Evolutionary conservation across 179 eudicot species (phyloP), one percentile per base, ranked within the genome.

Genomic region (Heliamphora pulchella): DNA sequence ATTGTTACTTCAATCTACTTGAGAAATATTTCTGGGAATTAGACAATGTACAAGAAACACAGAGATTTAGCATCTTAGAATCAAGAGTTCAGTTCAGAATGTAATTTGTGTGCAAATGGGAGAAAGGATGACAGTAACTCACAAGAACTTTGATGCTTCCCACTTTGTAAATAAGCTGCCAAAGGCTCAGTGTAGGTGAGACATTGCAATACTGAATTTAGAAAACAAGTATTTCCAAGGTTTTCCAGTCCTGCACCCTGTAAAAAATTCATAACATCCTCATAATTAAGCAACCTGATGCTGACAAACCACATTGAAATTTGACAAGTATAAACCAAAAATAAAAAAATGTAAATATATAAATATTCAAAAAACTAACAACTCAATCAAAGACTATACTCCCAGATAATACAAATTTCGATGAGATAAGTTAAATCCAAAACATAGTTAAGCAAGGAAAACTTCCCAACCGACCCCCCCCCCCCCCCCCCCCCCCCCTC

Each of bases 201-300:
- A 84, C 98, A 94, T 75, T 94, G 98, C 71, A 94, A 81, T 55
- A 94, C 98, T 59, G 98, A 93, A 85, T 94, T 94, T 31, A 94
- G 89, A 78, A 91, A 94, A 80, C 98, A 94, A 4, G 98, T 94
- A 85, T 94, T 94, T 72, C 97, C 97, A 77, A 94, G 93, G 85
- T 94, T 94, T 78, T 87, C 90, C 86, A 94, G 85, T 73, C 98
- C 98, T 84, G 98, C 97, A 78, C 98, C 98, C 98, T 94, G 90
- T 46, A 75, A 58, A 85, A 71, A 50, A 67, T 78, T 22, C 39
- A 59, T 62, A 48, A 22, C 71, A 64, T 77, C 63, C 66, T 64
- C 69, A 18, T 18, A 72, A 51, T 65, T 63, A 69, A 74, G 69
- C 71, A 8, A 71, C 10, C n/a, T 57, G 65, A 68, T 63, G 13